Evolutionary conservation across 2,329 filamentous ascomycete genomes (phyloP), one percentile per base, ranked within the genome.

Genomic region (Epichloe aotearoae): DNA sequence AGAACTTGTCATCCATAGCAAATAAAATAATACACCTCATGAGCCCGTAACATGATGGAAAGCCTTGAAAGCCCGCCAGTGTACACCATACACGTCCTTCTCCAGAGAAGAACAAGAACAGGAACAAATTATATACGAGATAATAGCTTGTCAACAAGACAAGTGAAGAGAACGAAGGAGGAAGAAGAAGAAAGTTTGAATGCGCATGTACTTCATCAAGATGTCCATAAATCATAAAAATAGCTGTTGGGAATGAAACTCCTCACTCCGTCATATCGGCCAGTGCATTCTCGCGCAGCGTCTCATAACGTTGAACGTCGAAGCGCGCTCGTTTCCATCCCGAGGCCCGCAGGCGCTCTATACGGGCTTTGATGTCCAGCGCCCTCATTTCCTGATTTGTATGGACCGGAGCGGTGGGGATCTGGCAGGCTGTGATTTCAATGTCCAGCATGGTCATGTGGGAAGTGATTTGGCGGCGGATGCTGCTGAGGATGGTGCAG

Each of bases 251-350:
- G 8, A 20, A 38, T 23, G 7, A 26, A 17, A 5, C 3, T 10
- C 3, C 17, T 49, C 42, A 53, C 17, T 57, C 54, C 20, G 51
- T 51, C 54, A 80, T 63, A 57, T 81, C 78, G 2, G 72, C 70
- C 50, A 80, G 62, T 39, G 71, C 76, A 47, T 65, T 69, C 56
- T 75, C 73, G 14, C 75, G 66, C 8, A 81, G 65, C 19, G 69
- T 68, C 59, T 77, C 73, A 58, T 82, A 81, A 38, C 74, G 69
- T 43, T 65, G 62, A 5, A 66, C 64, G 54, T 82, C 73, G 55
- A 82, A 82, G 20, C 77, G 71, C 56, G 72, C 72, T 30, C 78
- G 66, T 58, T 70, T 71, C 77, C 78, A 81, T 2, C 76, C 76
- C 47, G 58, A 68, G n/a, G 70, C 70, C 19, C 75, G 71, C 11